Evolutionary conservation across 192 early-diverging fungal genomes (phyloP).

Genomic region (Umbelopsis sp.): DNA sequence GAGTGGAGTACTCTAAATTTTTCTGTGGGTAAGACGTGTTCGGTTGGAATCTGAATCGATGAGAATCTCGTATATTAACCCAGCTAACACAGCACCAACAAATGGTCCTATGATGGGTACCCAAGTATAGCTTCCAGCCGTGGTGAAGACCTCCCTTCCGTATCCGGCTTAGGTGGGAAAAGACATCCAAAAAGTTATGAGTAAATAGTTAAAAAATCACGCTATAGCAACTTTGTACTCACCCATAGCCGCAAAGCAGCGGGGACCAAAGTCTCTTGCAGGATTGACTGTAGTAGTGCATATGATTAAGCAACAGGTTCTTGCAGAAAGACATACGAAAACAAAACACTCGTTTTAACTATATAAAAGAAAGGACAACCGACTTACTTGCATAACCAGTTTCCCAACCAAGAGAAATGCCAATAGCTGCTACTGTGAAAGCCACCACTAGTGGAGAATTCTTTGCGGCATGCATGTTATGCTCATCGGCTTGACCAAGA

Average conservation of each 20-base stretch:
- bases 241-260: conserved; percentile 59
- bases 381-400: conserved; percentile 57
- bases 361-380: no score
- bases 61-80: conserved; percentile 60
- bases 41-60: conserved; percentile 38
- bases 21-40: not conserved
- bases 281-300: conserved; percentile 57
- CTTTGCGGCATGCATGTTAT: conserved; percentile 57
- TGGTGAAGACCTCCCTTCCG: conserved; percentile 67
- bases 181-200: not conserved
- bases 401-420: conserved; percentile 63
- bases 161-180: conserved; percentile 49
- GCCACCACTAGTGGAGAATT: conserved; percentile 60
- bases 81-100: conserved; percentile 62
- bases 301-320: not conserved
- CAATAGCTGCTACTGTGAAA: conserved; percentile 61
- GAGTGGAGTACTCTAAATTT: not conserved
- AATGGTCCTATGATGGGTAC: conserved; percentile 71
- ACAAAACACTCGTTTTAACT: no score
- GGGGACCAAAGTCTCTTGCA: conserved; percentile 80
- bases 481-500: conserved; percentile 52
- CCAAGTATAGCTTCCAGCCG: conserved; percentile 69
- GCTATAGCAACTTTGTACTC: conserved; percentile 57
- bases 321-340: not conserved
- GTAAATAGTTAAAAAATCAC: conserved; percentile 36